Conservation (phyloP, 352 stramenopile species). For the Saprolegnia parasitica region DNA sequence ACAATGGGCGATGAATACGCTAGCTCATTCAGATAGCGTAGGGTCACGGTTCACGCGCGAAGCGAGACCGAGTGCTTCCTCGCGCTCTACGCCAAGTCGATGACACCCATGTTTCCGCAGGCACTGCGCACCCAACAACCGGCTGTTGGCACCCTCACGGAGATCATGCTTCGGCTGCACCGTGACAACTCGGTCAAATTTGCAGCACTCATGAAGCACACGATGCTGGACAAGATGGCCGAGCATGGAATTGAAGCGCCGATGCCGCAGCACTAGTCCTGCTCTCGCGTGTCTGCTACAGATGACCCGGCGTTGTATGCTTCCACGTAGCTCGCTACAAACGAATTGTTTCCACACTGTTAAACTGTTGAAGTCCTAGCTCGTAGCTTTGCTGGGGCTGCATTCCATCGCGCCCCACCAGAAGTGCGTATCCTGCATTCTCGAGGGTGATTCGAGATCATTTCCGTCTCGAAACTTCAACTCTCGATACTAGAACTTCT, state of each 20-base stretch:
- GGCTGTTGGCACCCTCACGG: background rate
- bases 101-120: background rate
- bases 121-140: background rate
- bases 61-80: background rate
- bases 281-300: too few species aligned
- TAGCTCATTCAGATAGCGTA: background rate
- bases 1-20: background rate
- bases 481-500: background rate
- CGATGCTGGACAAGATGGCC: background rate
- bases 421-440: too few species aligned
- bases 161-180: background rate
- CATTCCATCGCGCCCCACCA: too few species aligned
- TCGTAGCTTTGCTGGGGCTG: too few species aligned
- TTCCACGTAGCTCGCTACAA: too few species aligned
- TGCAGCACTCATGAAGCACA: background rate
- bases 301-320: too few species aligned
- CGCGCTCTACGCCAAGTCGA: background rate
- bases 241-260: background rate
- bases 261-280: background rate
- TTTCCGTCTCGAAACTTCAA: background rate
- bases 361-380: too few species aligned
- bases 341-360: too few species aligned
- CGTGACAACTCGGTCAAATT: background rate
- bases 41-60: background rate
- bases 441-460: too few species aligned